These are phyloP conservation scores for Cucurbita moschata DNA, from an alignment of 306 rosid species.

Conservation along the genomic window DNA sequence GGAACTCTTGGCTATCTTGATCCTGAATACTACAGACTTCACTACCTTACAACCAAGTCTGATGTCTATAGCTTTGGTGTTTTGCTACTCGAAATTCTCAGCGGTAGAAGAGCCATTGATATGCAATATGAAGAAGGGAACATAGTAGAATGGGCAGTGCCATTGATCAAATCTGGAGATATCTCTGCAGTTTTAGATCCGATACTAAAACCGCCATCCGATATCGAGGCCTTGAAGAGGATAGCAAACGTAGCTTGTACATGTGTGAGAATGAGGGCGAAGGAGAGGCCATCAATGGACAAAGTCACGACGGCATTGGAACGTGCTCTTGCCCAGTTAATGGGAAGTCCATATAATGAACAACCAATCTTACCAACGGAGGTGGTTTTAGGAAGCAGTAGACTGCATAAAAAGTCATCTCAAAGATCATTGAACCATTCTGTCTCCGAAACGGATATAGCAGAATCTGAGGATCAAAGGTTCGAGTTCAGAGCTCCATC, in stretches of 20 bases:
- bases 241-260: slow-evolving; percentile 87
- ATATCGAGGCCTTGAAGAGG: slow-evolving; percentile 68
- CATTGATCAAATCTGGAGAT: slow-evolving; percentile 61
- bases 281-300: slow-evolving; percentile 97
- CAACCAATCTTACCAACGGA: slow-evolving; percentile 95
- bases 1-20: slow-evolving; percentile 97
- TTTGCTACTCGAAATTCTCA: slow-evolving; percentile 63
- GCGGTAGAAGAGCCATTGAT: slow-evolving; percentile 92
- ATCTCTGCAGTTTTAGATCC: slow-evolving; percentile 49
- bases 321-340: slow-evolving; percentile 61
- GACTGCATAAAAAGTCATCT: slow-evolving; percentile 80
- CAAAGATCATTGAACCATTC: slow-evolving; percentile 78
- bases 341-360: slow-evolving; percentile 89
- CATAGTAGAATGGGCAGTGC: slow-evolving; percentile 95
- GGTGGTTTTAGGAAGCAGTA: slow-evolving; percentile 78
- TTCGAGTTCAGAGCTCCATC: slow-evolving; percentile 83
- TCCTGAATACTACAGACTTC: slow-evolving; percentile 94
- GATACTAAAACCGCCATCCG: slow-evolving; percentile 49
- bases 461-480: slow-evolving; percentile 68
- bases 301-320: slow-evolving; percentile 89
- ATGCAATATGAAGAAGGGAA: slow-evolving; percentile 84
- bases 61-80: slow-evolving; percentile 96
- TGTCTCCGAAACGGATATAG: slow-evolving; percentile 55
- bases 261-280: slow-evolving; percentile 93
- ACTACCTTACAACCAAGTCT: slow-evolving; percentile 88